A percentile compares a stretch with the other conserved stretches of the same genome.
These are phyloP conservation scores for Tolypocladium inflatum DNA, from an alignment of 2,329 filamentous ascomycete genomes.

Conservation along the genomic window DNA sequence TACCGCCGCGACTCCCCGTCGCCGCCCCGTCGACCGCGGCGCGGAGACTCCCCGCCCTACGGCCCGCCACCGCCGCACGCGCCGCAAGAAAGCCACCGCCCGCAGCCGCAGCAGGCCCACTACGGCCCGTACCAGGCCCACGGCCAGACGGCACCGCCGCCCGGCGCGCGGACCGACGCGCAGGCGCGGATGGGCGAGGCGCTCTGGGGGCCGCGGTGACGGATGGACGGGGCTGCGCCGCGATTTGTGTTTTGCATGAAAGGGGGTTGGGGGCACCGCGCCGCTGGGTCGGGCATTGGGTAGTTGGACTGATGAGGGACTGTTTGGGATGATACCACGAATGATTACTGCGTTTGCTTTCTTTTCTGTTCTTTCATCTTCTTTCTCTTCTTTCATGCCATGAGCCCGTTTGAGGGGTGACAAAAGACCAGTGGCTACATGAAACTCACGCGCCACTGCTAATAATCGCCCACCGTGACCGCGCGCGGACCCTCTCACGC, in stretches of 20 bases:
- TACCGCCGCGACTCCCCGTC: not conserved
- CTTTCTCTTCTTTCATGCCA: no score
- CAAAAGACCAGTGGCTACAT: no score
- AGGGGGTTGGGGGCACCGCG: not conserved
- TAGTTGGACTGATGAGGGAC: not conserved
- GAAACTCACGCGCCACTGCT: no score
- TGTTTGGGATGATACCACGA: not conserved
- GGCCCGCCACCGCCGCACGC: not conserved
- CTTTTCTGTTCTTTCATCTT: no score
- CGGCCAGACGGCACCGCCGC: not conserved
- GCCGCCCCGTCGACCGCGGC: conserved; percentile 4
- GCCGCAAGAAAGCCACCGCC: not conserved
- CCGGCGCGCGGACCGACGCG: not conserved
- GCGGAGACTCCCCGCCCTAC: conserved; percentile 1
- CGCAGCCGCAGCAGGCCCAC: conserved; percentile 1
- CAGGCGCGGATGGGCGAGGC: conserved; percentile 6
- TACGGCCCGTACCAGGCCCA: not conserved
- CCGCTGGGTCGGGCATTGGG: not conserved
- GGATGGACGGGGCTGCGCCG: no score
- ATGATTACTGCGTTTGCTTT: not conserved
- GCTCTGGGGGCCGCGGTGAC: conserved; percentile 6
- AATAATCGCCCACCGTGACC: no score
- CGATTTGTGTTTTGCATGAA: not conserved
- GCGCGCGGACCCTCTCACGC: not conserved
- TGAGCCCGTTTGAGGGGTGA: no score